Evolutionary conservation across 2,329 filamentous ascomycete genomes (phyloP), one percentile per base, ranked within the genome.

Genomic region (Ascochyta viciae-villosae): DNA sequence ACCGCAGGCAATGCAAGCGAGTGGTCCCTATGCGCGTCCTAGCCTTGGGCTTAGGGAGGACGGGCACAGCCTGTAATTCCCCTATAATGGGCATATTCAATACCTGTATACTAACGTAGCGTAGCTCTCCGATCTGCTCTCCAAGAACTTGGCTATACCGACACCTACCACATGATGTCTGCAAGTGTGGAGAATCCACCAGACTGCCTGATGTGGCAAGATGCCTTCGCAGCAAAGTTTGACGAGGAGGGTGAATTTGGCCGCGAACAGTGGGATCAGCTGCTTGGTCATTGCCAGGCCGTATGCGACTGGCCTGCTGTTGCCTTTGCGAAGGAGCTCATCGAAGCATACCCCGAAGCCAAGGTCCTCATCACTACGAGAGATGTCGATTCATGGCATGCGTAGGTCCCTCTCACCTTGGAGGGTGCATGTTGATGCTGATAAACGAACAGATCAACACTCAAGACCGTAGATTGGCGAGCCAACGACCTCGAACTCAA

Each of bases 1-100:
- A 91, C 75, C 51, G 51, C 34, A 49, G 49, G 37, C 78, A 86
- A 79, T 87, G 86, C 74, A 82, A 81, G 56, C 86, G 89, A 52
- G 84, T 80, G 29, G 87, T 89, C 49, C 88, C 88, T 29, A 91
- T 91, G 89, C 86, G 85, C 71, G 85, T 91, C 39, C 83, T 91
- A 29, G 84, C 87, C 42, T 81, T 92, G 0, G 89, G 88, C 42
- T 81, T 90, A 22, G 86, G 87, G 53, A 82, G 89, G 60, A 91
- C 88, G 10, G 89, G 89, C 67, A 91, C 89, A 68, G 85, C 49
- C 13, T 52, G 49, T 52, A 19, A 19, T 15, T 9, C n/a, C n/a
- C 9, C 13, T 16, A 15, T 1, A 3, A 10, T 4, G 6, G 6
- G 29, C 12, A 15, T 42, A 22, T 27, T 23, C 10, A 16, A 15